Percentiles rank a stretch among this genome's conserved stretches.
phyloP scores from a whole-genome alignment of 2,329 filamentous ascomycete genomes.

The Xylaria sp. region DNA sequence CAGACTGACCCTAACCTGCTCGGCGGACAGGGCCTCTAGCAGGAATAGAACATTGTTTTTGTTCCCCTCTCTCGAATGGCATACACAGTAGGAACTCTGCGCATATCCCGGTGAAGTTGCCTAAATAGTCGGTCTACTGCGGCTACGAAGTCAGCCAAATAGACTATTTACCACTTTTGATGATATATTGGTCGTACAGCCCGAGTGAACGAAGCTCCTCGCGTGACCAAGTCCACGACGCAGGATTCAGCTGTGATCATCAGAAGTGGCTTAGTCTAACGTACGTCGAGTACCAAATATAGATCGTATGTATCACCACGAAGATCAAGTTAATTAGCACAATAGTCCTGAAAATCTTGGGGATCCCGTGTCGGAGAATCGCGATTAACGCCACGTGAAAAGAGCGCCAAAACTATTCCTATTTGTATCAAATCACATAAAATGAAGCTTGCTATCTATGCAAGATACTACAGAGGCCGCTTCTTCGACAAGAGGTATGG shows the following conservation, averaged over 20 bases:
- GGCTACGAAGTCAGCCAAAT: neutral
- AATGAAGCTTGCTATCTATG: no score
- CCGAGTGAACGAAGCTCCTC: neutral
- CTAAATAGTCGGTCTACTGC: neutral
- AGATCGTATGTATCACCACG: neutral
- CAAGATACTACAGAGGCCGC: no score
- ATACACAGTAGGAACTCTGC: neutral
- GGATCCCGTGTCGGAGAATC: no score
- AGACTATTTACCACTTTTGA: neutral
- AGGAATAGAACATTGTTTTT: no score
- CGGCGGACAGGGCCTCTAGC: neutral
- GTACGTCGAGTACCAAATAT: neutral
- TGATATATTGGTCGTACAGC: neutral
- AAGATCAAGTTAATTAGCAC: neutral
- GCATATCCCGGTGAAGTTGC: neutral
- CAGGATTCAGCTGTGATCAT: neutral
- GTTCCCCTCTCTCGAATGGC: no score
- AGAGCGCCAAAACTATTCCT: no score
- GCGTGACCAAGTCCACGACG: neutral
- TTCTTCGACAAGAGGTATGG: no score
- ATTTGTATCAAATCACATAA: no score
- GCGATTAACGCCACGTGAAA: no score
- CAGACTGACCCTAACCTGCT: conserved; percentile 1
- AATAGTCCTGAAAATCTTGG: no score
- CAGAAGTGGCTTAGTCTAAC: neutral